A percentile compares a stretch with the other conserved stretches of the same genome.
Evolutionary conservation across 2,329 filamentous ascomycete genomes (phyloP).

Genomic region (Fusarium circinatum): DNA sequence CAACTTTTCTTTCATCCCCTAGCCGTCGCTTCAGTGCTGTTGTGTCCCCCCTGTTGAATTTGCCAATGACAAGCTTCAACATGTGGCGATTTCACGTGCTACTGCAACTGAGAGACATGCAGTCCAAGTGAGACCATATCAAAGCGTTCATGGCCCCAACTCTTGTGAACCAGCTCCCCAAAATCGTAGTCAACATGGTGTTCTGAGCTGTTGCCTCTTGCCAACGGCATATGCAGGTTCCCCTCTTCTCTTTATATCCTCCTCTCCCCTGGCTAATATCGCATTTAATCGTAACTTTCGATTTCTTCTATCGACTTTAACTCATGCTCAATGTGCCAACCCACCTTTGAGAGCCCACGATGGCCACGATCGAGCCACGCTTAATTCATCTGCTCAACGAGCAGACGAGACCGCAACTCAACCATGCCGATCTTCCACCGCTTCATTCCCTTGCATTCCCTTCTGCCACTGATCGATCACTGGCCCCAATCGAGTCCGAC

Average conservation of each 20-base stretch:
- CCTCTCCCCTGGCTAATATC: slow-evolving; percentile 5
- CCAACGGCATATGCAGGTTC: slow-evolving; percentile 24
- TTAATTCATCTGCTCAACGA: slow-evolving; percentile 73
- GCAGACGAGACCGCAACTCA: slow-evolving; percentile 59
- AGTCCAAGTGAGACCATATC: slow-evolving; percentile 41
- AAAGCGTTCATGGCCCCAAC: slow-evolving; percentile 38
- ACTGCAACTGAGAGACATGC: slow-evolving; percentile 36
- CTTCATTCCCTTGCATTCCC: slow-evolving; percentile 60
- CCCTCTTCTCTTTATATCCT: slow-evolving; percentile 11
- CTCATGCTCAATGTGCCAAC: slow-evolving; percentile 45
- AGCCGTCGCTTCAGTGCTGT: neutral
- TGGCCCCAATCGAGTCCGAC: slow-evolving; percentile 65
- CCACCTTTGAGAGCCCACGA: slow-evolving; percentile 53
- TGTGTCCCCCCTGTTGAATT: slow-evolving; percentile 19
- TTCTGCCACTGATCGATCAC: slow-evolving; percentile 56
- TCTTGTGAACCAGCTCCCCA: slow-evolving; percentile 32
- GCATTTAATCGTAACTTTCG: neutral
- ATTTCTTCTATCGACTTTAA: slow-evolving; percentile 20
- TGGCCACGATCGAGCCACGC: slow-evolving; percentile 75
- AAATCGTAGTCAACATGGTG: slow-evolving; percentile 33
- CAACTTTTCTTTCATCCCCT: neutral
- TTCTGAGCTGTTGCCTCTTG: slow-evolving; percentile 36
- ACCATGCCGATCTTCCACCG: slow-evolving; percentile 64
- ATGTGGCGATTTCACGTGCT: slow-evolving; percentile 48
- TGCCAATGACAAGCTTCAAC: slow-evolving; percentile 35